Conservation (phyloP, 2,329 filamentous ascomycete species). For the Madurella fahalii region DNA sequence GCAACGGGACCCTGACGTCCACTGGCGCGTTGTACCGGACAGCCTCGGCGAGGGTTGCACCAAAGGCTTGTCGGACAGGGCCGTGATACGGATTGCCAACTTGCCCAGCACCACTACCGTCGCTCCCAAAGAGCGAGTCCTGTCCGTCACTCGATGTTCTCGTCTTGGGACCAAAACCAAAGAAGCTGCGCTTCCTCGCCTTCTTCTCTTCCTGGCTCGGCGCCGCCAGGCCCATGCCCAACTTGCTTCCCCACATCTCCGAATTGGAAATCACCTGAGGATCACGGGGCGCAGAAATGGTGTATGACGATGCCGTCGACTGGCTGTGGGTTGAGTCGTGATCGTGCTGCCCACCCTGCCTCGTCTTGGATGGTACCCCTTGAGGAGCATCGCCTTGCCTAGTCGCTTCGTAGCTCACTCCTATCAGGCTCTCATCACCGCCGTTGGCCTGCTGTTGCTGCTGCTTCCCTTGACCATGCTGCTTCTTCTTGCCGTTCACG, state of each 20-base stretch:
- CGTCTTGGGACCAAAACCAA: constrained; percentile 63
- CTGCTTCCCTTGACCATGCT: constrained; percentile 31
- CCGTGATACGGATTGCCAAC: constrained; percentile 42
- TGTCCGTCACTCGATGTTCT: constrained; percentile 56
- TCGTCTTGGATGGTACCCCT: constrained; percentile 36
- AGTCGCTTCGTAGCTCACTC: constrained; percentile 55
- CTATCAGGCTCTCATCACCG: constrained; percentile 47
- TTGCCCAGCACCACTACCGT: constrained; percentile 41
- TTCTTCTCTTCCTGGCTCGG: constrained; percentile 69
- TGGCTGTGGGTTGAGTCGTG: constrained; percentile 34
- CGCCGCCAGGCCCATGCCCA: constrained; percentile 42
- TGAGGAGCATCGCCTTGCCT: constrained; percentile 51
- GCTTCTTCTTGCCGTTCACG: constrained; percentile 44
- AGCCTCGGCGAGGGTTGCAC: constrained; percentile 78
- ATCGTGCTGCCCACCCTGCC: constrained; percentile 33
- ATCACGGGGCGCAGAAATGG: constrained; percentile 84
- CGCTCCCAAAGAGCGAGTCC: constrained; percentile 51
- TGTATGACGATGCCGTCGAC: constrained; percentile 40
- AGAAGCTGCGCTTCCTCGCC: constrained; percentile 72
- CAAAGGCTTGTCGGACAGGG: constrained; percentile 71
- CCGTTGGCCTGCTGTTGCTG: constrained; percentile 25
- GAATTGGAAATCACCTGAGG: constrained; percentile 78
- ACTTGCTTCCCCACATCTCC: constrained; percentile 80
- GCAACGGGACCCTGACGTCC: constrained; percentile 71
- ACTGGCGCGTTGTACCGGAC: constrained; percentile 73